Percentiles rank a stretch among this genome's conserved stretches.
Evolutionary conservation across 2,329 filamentous ascomycete genomes (phyloP).

Genomic region (Penicillium sclerotiorum): DNA sequence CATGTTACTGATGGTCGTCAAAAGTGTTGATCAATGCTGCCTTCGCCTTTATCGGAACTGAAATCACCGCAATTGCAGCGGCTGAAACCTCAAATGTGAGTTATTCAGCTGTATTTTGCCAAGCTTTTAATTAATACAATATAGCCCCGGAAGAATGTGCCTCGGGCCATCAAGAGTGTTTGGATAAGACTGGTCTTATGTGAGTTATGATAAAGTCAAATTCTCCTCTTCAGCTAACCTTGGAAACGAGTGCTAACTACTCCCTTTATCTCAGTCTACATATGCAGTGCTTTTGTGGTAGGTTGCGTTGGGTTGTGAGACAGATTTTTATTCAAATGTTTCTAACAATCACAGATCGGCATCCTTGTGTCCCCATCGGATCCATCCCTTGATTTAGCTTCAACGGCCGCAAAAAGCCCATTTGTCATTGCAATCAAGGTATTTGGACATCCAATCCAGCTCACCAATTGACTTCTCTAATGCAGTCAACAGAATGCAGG

Average conservation of each 20-base stretch:
- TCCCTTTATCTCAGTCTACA: no score
- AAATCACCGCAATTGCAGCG: slow-evolving; percentile 23
- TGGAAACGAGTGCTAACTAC: background rate
- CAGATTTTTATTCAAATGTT: no score
- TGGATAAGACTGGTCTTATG: slow-evolving; percentile 22
- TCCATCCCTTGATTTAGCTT: slow-evolving; percentile 16
- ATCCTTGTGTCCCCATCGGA: slow-evolving; percentile 20
- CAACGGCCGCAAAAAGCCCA: slow-evolving; percentile 12
- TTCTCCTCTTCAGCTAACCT: background rate
- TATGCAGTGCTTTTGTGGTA: slow-evolving; percentile 14
- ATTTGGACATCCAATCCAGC: background rate
- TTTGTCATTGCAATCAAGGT: slow-evolving; percentile 17
- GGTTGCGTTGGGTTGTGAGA: no score
- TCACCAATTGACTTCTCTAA: background rate
- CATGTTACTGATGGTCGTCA: background rate
- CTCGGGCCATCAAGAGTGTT: slow-evolving; percentile 20
- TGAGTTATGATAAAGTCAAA: background rate
- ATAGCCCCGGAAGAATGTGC: slow-evolving; percentile 20
- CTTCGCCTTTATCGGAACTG: slow-evolving; percentile 23
- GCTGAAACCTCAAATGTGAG: slow-evolving; percentile 20
- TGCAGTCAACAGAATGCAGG: slow-evolving; percentile 8
- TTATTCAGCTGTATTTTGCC: background rate
- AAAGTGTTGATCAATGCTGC: slow-evolving; percentile 21
- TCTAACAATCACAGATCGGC: slow-evolving; percentile 11
- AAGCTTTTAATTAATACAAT: background rate